phyloP scores from a whole-genome alignment of 1,284 basidiomycete genomes.

The Trichosporon faecale region DNA sequence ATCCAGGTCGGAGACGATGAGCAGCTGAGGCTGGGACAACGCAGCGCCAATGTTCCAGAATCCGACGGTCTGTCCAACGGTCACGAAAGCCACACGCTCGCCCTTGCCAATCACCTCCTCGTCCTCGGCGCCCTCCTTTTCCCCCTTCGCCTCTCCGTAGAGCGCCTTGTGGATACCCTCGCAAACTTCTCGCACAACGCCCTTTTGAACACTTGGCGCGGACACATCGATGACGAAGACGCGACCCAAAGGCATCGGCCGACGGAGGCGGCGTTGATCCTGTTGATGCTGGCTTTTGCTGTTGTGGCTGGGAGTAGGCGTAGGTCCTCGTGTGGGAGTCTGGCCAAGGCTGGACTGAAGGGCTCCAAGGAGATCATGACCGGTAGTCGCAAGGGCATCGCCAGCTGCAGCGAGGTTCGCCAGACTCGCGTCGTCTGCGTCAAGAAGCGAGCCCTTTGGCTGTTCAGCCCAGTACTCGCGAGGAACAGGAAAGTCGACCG shows the following conservation, averaged over 20 bases:
- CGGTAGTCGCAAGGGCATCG: constrained; percentile 44
- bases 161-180: constrained; percentile 64
- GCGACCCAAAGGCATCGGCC: constrained; percentile 68
- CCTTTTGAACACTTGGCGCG: constrained; percentile 65
- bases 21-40: constrained; percentile 65
- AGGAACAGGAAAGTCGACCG: constrained; percentile 84
- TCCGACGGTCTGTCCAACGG: constrained; percentile 78
- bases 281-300: constrained; percentile 37
- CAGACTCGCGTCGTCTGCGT: constrained; percentile 58
- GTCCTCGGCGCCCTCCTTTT: constrained; percentile 33
- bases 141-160: constrained; percentile 62
- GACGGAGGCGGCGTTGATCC: constrained; percentile 51
- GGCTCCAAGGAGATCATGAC: constrained; percentile 45
- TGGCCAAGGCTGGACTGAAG: constrained; percentile 45
- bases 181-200: constrained; percentile 71
- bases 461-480: constrained; percentile 82
- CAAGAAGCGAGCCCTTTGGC: constrained; percentile 54
- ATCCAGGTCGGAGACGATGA: constrained; percentile 82
- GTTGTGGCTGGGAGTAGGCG: constrained; percentile 43
- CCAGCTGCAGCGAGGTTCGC: constrained; percentile 36
- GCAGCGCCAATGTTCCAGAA: constrained; percentile 82
- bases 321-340: constrained; percentile 40
- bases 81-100: constrained; percentile 69
- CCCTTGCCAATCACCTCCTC: constrained; percentile 50
- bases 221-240: constrained; percentile 91